Base-by-base conservation (phyloP, 2,329 filamentous ascomycete genomes). In the Aureobasidium vineae region DNA sequence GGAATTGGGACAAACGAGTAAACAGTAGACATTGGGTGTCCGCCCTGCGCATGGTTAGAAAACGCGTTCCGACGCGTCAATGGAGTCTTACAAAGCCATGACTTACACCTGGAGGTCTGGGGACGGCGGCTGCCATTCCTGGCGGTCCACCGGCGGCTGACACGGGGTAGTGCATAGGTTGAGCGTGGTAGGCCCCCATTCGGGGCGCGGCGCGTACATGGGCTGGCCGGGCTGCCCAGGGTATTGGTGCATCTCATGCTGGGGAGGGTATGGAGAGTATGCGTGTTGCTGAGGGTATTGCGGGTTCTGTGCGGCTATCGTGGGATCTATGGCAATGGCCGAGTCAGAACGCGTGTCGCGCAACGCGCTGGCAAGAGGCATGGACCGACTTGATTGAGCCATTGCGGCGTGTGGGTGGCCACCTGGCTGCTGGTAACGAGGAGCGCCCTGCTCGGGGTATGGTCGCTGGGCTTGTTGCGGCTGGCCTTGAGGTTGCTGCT, bases 351-450 rank as follows among this genome's bases (percentile, higher is more conserved):
- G 93, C 82, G 89, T 85, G 85, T 77, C 75, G 79, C 70, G 69
- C 66, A 71, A 68, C 70, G 72, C 71, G 71, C 92, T 90, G 86
- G 88, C 86, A 83, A 91, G 84, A 88, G 90, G 85, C 85, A 91
- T 86, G 82, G 91, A 97, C 92, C 91, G 91, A 97, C 93, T 97
- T 90, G 91, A 91, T 91, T 97, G 92, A 87, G 93, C 92, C 93
- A 97, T 97, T 88, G 89, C 90, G 88, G 89, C 86, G 81, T 87
- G 87, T 79, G 88, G 85, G 78, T 87, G 86, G 79, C 85, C 88
- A 82, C 86, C 86, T 79, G 91, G 88, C 41, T 63, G 87, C 80
- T 91, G 89, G 83, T 95, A 95, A 76, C 88, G 85, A 73, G 77
- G 79, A 69, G 66, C 59, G 50, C 66, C 57, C 31, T 53, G 50